phyloP scores from a whole-genome alignment of 2,329 filamentous ascomycete species.

The Fusarium chuoi region DNA sequence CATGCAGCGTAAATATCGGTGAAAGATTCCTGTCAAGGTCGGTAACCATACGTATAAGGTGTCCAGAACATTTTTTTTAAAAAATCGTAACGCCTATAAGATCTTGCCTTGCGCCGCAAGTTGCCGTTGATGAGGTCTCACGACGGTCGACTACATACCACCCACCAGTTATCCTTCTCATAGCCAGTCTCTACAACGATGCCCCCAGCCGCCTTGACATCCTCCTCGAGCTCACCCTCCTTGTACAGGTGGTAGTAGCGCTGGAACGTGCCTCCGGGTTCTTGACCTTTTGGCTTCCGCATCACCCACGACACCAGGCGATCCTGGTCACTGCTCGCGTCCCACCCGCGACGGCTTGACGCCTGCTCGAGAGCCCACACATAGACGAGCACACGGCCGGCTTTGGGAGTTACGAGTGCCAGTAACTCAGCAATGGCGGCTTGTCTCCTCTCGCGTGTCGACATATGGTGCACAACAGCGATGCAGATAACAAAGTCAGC shows the following conservation, averaged over 20 bases:
- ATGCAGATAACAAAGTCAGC: conserved; percentile 92
- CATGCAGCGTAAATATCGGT: neutral
- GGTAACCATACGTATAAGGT: conserved; percentile 1
- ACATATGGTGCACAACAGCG: conserved; percentile 93
- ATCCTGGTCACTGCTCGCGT: conserved; percentile 85
- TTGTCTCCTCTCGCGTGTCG: conserved; percentile 76
- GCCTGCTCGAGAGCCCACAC: conserved; percentile 97
- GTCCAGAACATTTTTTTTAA: neutral
- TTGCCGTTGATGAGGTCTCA: conserved; percentile 28
- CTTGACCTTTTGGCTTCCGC: conserved; percentile 47
- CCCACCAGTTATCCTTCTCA: conserved; percentile 99
- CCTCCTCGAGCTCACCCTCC: conserved; percentile 85
- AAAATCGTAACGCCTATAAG: conserved; percentile 22
- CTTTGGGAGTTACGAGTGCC: conserved; percentile 67
- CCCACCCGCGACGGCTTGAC: conserved; percentile 87
- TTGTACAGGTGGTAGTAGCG: conserved; percentile 95
- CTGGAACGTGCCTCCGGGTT: conserved; percentile 72
- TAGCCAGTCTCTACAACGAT: conserved; percentile 83
- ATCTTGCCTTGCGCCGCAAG: conserved; percentile 1
- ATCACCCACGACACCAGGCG: conserved; percentile 96
- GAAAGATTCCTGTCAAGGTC: conserved; percentile 6
- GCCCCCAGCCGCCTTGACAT: conserved; percentile 80
- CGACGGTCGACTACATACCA: conserved; percentile 61
- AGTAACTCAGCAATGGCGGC: conserved; percentile 79
- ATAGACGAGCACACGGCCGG: conserved; percentile 82